Evolutionary conservation across 177 flowering plant genomes (phyloP).

Genomic region (Telopea speciosissima): DNA sequence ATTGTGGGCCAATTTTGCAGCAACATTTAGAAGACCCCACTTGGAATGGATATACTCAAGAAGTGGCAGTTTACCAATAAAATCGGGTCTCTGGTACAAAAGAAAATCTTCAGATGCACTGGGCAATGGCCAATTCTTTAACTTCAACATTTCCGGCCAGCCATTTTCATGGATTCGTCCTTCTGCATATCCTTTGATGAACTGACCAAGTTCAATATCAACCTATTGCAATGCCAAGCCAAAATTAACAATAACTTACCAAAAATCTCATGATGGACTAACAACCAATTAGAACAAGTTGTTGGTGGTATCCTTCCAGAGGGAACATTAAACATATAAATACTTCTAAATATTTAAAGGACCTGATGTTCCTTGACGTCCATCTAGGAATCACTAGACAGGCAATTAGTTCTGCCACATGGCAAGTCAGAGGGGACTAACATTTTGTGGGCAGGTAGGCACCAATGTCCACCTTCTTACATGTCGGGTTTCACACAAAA

Average conservation of each 20-base stretch:
- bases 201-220: constrained; percentile 65
- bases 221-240: constrained; percentile 43
- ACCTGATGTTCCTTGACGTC: too few relatives aligned
- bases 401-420: too few relatives aligned
- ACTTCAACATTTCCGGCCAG: constrained; percentile 63
- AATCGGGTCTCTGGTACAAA: constrained; percentile 77
- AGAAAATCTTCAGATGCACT: constrained; percentile 88
- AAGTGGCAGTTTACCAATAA: constrained; percentile 75
- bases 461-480: too few relatives aligned
- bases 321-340: too few relatives aligned
- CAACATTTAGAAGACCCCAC: constrained; percentile 92
- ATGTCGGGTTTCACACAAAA: too few relatives aligned
- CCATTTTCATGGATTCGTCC: constrained; percentile 63
- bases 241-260: constrained; percentile 1
- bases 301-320: too few relatives aligned
- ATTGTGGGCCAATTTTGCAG: constrained; percentile 86
- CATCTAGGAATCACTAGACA: too few relatives aligned
- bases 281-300: neutral
- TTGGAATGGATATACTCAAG: constrained; percentile 91
- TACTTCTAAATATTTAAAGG: neutral
- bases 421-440: too few relatives aligned
- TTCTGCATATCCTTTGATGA: constrained; percentile 77
- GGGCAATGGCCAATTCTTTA: constrained; percentile 87
- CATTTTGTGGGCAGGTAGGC: too few relatives aligned
- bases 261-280: neutral